A percentile compares a stretch with the other conserved stretches of the same genome.
phyloP scores from a whole-genome alignment of 495 filamentous ascomycete species.

The Penicillium goetzii region DNA sequence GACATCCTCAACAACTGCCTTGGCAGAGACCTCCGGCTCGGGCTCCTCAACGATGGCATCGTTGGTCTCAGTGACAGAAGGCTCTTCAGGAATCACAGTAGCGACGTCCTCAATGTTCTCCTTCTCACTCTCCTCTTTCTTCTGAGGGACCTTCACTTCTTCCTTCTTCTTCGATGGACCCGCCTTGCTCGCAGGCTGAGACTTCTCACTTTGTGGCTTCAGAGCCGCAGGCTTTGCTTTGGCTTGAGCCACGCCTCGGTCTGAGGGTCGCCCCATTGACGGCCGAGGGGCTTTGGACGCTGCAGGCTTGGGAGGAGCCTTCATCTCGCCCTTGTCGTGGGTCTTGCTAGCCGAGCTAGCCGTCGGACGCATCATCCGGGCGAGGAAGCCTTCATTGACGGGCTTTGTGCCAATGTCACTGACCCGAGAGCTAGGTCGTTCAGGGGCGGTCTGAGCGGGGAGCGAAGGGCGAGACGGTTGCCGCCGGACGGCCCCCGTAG shows the following conservation, averaged over 20 bases:
- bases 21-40: constrained; percentile 10
- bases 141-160: constrained; percentile 12
- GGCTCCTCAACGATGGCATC: constrained; percentile 14
- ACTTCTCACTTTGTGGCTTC: constrained; percentile 30
- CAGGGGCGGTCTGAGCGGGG: constrained; percentile 34
- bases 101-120: constrained; percentile 29
- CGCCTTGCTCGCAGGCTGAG: constrained; percentile 24
- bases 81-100: constrained; percentile 18
- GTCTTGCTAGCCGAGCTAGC: constrained; percentile 76
- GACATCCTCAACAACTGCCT: background rate
- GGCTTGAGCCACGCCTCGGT: constrained; percentile 23
- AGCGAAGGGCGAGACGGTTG: constrained; percentile 49
- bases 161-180: constrained; percentile 16
- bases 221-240: constrained; percentile 32
- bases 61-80: constrained; percentile 6
- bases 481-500: constrained; percentile 35
- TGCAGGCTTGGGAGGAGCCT: constrained; percentile 39
- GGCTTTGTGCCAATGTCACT: constrained; percentile 47
- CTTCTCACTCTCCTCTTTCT: constrained; percentile 29
- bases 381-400: constrained; percentile 78
- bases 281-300: constrained; percentile 28
- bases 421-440: constrained; percentile 47
- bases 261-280: constrained; percentile 25
- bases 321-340: constrained; percentile 66
- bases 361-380: constrained; percentile 92